Percentiles rank a stretch among this genome's conserved stretches.
phyloP scores from a whole-genome alignment of 768 basidiomycete genomes.

The Russula sp. region DNA sequence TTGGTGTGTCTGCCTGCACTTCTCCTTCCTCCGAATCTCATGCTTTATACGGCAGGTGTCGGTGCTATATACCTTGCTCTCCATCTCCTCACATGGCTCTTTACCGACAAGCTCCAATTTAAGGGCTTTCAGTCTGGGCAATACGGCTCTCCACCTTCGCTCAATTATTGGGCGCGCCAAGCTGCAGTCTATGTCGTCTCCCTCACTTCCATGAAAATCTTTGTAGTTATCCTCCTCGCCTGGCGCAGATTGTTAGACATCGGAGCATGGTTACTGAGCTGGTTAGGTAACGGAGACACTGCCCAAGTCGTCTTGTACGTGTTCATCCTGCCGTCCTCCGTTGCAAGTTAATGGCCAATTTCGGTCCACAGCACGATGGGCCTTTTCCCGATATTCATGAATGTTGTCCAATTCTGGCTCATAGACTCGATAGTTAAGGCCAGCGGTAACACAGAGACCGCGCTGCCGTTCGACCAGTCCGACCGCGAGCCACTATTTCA shows the following conservation, averaged over 20 bases:
- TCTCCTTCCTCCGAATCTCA: neutral
- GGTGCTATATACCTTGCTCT: slow-evolving; percentile 75
- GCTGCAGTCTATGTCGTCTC: slow-evolving; percentile 79
- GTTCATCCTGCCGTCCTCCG: neutral
- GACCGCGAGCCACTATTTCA: slow-evolving; percentile 61
- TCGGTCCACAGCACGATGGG: slow-evolving; percentile 69
- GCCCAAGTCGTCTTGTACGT: slow-evolving; percentile 81
- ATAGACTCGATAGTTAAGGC: slow-evolving; percentile 93
- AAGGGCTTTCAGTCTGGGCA: slow-evolving; percentile 83
- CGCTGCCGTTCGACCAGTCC: slow-evolving; percentile 43
- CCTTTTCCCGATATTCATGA: slow-evolving; percentile 86
- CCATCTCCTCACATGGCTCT: slow-evolving; percentile 57
- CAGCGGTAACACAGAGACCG: slow-evolving; percentile 40
- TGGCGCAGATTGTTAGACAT: slow-evolving; percentile 67
- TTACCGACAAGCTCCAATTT: slow-evolving; percentile 60
- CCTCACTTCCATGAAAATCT: slow-evolving; percentile 84
- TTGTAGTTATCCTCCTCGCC: slow-evolving; percentile 75
- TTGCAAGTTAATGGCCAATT: neutral
- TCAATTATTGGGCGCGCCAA: slow-evolving; percentile 71
- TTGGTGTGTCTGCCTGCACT: slow-evolving; percentile 52
- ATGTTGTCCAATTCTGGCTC: slow-evolving; percentile 89
- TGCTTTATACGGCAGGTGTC: slow-evolving; percentile 55
- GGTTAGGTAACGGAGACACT: slow-evolving; percentile 63
- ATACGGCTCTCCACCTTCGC: slow-evolving; percentile 81
- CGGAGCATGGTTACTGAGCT: slow-evolving; percentile 87